These are phyloP conservation scores for Fusarium heterosporum DNA, from an alignment of 2,329 filamentous ascomycete species.

Conservation along the genomic window DNA sequence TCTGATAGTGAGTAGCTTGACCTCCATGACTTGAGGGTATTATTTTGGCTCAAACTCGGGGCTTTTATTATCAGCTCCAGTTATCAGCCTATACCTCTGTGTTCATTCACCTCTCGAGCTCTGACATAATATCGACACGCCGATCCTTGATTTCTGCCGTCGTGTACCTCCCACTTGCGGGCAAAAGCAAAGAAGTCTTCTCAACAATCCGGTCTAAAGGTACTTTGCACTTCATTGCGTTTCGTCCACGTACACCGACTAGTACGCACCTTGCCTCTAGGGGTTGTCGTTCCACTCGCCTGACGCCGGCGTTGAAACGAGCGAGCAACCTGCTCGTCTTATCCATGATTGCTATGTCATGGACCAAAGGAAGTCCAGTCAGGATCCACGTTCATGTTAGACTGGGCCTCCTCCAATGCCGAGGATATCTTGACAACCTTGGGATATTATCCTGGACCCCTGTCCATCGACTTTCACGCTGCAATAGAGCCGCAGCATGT, in stretches of 20 bases:
- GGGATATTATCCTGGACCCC: conserved; percentile 37
- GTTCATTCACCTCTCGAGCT: conserved; percentile 37
- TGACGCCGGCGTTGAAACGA: conserved; percentile 44
- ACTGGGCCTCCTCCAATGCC: conserved; percentile 45
- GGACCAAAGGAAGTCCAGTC: conserved; percentile 48
- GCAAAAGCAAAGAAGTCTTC: conserved; percentile 38
- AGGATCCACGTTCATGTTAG: conserved; percentile 46
- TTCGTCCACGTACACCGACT: conserved; percentile 46
- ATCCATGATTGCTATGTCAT: conserved; percentile 43
- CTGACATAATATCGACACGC: conserved; percentile 39
- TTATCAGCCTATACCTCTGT: conserved; percentile 29
- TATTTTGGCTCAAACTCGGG: conserved; percentile 37
- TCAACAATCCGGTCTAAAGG: conserved; percentile 46
- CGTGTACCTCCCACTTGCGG: conserved; percentile 5
- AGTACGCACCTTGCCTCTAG: conserved; percentile 45
- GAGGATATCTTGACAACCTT: conserved; percentile 42
- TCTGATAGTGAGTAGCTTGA: conserved; percentile 45
- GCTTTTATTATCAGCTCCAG: conserved; percentile 29
- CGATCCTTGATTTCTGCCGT: conserved; percentile 11
- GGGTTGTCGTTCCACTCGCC: conserved; percentile 46
- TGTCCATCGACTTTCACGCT: conserved; percentile 36
- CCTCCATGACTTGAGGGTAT: conserved; percentile 40
- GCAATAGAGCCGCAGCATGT: conserved; percentile 45
- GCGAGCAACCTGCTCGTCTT: conserved; percentile 37
- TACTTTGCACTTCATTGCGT: conserved; percentile 41